Evolutionary conservation across 2,329 filamentous ascomycete species (phyloP).

Genomic region (Colletotrichum tropicale): DNA sequence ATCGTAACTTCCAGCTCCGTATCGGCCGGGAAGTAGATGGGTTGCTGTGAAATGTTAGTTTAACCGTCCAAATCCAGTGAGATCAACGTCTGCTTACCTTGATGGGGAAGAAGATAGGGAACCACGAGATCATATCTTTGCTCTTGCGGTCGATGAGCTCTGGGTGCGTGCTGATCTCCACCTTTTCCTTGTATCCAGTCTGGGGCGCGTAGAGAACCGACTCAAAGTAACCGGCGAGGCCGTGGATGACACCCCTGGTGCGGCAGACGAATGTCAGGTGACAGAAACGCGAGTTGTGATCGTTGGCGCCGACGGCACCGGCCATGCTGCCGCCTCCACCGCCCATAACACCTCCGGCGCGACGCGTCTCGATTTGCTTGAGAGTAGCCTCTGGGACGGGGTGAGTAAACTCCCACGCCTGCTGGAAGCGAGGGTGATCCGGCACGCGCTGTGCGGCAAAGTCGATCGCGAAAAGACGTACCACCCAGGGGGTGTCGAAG

Average conservation of each 20-base stretch:
- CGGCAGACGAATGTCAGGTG: constrained; percentile 79
- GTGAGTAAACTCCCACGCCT: constrained; percentile 82
- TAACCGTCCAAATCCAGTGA: background rate
- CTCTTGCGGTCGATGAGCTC: constrained; percentile 92
- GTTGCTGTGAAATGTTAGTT: constrained; percentile 60
- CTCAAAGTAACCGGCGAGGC: constrained; percentile 94
- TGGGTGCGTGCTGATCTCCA: constrained; percentile 92
- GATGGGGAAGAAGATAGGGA: constrained; percentile 96
- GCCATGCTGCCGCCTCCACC: constrained; percentile 76
- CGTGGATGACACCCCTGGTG: constrained; percentile 84
- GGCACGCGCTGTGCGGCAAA: constrained; percentile 68
- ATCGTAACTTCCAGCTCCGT: constrained; percentile 90
- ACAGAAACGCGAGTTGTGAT: constrained; percentile 87
- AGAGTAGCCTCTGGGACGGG: constrained; percentile 68
- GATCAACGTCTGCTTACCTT: constrained; percentile 64
- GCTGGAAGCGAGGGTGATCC: constrained; percentile 69
- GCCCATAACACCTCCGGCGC: constrained; percentile 67
- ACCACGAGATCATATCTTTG: constrained; percentile 99
- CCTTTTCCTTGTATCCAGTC: constrained; percentile 50
- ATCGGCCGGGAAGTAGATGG: constrained; percentile 83
- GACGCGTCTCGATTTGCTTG: constrained; percentile 57
- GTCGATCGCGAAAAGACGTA: constrained; percentile 89
- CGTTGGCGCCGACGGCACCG: constrained; percentile 81
- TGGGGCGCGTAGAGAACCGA: constrained; percentile 81
- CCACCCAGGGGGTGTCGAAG: constrained; percentile 92